These are phyloP conservation scores for Acanthochlamys bracteata DNA, from an alignment of 106 monocot genomes.

Conservation along the genomic window DNA sequence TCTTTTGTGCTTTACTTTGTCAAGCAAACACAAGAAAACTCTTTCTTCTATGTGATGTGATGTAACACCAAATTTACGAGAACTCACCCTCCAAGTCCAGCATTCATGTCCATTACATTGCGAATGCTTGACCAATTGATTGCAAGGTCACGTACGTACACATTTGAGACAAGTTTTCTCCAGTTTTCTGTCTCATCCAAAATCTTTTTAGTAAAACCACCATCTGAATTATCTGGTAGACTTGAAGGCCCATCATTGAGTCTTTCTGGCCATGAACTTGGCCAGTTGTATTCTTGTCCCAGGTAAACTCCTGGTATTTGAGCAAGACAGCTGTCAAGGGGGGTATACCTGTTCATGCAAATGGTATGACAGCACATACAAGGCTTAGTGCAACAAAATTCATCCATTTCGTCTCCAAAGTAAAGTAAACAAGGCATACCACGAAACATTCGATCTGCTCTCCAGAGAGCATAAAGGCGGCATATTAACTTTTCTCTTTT, in stretches of 20 bases:
- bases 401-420: background rate
- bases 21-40: too few species aligned
- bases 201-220: slow-evolving; percentile 16
- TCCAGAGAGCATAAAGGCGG: slow-evolving; percentile 54
- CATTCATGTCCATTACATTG: slow-evolving; percentile 97
- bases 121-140: slow-evolving; percentile 77
- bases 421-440: slow-evolving; percentile 29
- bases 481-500: slow-evolving; percentile 30
- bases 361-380: slow-evolving; percentile 3
- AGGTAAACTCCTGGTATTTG: slow-evolving; percentile 18
- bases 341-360: slow-evolving; percentile 50
- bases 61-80: background rate
- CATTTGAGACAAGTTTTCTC: slow-evolving; percentile 48
- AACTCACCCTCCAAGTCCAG: slow-evolving; percentile 81
- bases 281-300: slow-evolving; percentile 36
- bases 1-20: too few species aligned
- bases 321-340: slow-evolving; percentile 66
- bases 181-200: slow-evolving; percentile 48
- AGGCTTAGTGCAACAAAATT: background rate
- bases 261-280: slow-evolving; percentile 66
- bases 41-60: too few species aligned
- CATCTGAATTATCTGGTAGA: slow-evolving; percentile 13
- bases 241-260: slow-evolving; percentile 37
- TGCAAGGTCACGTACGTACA: slow-evolving; percentile 35
- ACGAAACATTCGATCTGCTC: slow-evolving; percentile 34